Conservation (phyloP, 805 yeast species). For the Candida nitratophila region DNA sequence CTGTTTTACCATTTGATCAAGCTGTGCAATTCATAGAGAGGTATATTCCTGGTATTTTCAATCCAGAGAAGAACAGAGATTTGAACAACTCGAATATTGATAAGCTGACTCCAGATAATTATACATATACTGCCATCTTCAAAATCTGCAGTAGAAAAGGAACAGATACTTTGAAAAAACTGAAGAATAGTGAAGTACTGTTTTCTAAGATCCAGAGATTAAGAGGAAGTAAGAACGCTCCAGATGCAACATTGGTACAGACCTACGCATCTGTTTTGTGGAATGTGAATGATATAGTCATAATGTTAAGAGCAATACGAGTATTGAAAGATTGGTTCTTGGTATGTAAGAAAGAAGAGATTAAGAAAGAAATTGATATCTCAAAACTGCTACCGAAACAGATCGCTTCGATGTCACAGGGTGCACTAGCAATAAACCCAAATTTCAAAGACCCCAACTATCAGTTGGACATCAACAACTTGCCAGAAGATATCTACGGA, state of each 20-base stretch:
- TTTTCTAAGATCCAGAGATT: conserved; percentile 15
- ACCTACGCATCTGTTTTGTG: conserved; percentile 20
- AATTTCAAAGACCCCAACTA: background rate
- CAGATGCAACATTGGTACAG: conserved; percentile 2
- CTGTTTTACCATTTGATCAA: background rate
- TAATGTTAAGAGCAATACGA: conserved; percentile 18
- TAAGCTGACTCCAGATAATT: no score
- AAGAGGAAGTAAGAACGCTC: conserved; percentile 11
- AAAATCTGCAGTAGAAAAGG: no score
- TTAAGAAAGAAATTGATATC: conserved; percentile 8
- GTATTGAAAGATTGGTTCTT: conserved; percentile 22
- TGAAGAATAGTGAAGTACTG: conserved; percentile 9
- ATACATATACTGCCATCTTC: background rate
- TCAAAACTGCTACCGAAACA: background rate
- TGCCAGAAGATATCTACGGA: background rate
- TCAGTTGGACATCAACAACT: background rate
- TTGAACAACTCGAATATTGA: background rate
- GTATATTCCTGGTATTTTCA: background rate
- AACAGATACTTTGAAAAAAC: no score
- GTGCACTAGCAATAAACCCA: conserved; percentile 3
- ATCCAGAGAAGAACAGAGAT: background rate
- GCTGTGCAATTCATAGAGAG: background rate
- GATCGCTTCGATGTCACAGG: background rate
- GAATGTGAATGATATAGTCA: conserved; percentile 17
- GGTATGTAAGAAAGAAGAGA: conserved; percentile 16